phyloP scores from a whole-genome alignment of 2,329 filamentous ascomycete species.

The Plectosphaerella cucumerina region DNA sequence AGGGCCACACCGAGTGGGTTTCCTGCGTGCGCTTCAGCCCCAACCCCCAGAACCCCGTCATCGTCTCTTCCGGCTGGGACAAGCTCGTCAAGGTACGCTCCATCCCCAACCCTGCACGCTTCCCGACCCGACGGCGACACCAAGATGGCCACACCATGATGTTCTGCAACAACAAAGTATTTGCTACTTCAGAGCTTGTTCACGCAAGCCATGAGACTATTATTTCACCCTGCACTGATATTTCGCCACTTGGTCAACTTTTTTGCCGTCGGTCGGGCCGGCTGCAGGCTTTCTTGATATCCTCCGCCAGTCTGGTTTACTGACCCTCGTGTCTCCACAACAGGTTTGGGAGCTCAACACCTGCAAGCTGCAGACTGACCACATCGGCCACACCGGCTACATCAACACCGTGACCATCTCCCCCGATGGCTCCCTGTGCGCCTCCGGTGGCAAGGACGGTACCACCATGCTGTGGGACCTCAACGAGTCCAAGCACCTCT shows the following conservation, averaged over 20 bases:
- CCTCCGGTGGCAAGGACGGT: conserved; percentile 98
- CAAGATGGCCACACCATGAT: conserved; percentile 61
- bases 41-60: conserved; percentile 99
- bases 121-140: not conserved
- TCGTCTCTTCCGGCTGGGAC: conserved; percentile 98
- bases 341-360: conserved; percentile 99
- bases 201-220: conserved; percentile 91
- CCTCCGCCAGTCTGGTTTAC: not conserved
- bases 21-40: conserved; percentile 99
- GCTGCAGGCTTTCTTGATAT: no score
- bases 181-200: conserved; percentile 99
- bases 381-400: conserved; percentile 99
- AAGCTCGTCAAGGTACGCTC: conserved; percentile 98
- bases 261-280: not conserved
- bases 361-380: conserved; percentile 99
- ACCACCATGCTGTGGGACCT: conserved; percentile 99
- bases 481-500: conserved; percentile 99
- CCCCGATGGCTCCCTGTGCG: conserved; percentile 97
- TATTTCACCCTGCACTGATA: conserved; percentile 86
- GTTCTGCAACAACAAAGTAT: conserved; percentile 88
- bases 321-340: not conserved
- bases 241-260: conserved; percentile 12
- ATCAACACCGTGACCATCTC: conserved; percentile 99
- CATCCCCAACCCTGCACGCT: conserved; percentile 4
- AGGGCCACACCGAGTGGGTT: conserved; percentile 99